Evolutionary conservation across 208 protist species (phyloP), one percentile per base, ranked within the genome.

Genomic region (Jaenimonas drosophilae): DNA sequence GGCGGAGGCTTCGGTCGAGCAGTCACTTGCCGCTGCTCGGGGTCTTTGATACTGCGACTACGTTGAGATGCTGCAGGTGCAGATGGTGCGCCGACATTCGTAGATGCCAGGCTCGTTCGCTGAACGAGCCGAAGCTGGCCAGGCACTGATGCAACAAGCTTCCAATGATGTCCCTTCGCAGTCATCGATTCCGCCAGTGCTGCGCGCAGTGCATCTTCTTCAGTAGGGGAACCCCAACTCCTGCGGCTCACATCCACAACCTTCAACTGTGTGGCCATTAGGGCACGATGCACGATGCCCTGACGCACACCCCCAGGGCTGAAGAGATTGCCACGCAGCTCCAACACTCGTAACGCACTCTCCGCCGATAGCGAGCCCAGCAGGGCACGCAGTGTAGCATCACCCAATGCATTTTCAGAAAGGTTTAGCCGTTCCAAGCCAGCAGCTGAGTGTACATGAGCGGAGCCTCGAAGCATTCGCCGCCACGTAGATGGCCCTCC

Each of bases 321-420:
- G 37, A 59, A 49, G 5, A 29, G 23, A 43, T 76, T 88, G 52
- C 49, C 63, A 46, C 66, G 76, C 33, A 88, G 38, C 44, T 88
- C 74, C 23, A 88, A 21, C 24, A 66, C 43, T 41, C 81, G 59
- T 14, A 88, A 44, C 17, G 46, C 66, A 33, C 67, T 83, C 2
- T 49, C 33, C 57, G 74, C 66, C 24, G 82, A 51, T 26, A 25
- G 37, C 37, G 14, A 20, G 26, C 48, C 40, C 6, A 55, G 67
- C 20, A 88, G 3, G 14, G 58, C 64, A 16, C 32, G 44, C 23
- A 77, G 62, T 28, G 78, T 75, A 24, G 42, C 55, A 23, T 82
- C 72, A 20, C 74, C 63, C 7, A 88, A 49, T 9, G 49, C 33
- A 49, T 88, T 88, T 16, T 65, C 59, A 7, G 73, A 83, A 7